Conservation (phyloP, 202 grass and related monocot genomes). For the Elaeis oleifera region DNA sequence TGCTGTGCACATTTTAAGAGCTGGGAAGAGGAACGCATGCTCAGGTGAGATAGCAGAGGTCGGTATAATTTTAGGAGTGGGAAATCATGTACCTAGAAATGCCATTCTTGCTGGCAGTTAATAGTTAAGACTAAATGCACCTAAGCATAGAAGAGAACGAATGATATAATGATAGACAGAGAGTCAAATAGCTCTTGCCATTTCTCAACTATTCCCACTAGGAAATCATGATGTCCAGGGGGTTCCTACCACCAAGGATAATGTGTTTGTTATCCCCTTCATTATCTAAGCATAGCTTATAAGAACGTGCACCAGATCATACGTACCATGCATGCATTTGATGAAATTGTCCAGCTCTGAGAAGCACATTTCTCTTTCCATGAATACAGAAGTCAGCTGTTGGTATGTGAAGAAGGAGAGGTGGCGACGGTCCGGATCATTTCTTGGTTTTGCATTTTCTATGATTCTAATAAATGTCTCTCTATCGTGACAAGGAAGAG, state of each 20-base stretch:
- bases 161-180: too few relatives aligned
- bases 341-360: conserved; percentile 56
- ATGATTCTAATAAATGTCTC: conserved; percentile 55
- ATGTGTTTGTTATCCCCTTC: not conserved
- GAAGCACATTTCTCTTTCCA: conserved; percentile 40
- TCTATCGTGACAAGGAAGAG: conserved; percentile 42
- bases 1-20: too few relatives aligned
- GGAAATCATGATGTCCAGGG: too few relatives aligned
- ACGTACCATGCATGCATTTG: conserved; percentile 85
- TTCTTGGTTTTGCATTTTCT: conserved; percentile 55
- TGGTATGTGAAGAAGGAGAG: conserved; percentile 69
- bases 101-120: too few relatives aligned
- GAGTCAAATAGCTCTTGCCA: too few relatives aligned
- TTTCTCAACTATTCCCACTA: too few relatives aligned
- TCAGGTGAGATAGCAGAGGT: not conserved
- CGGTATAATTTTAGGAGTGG: too few relatives aligned
- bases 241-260: too few relatives aligned
- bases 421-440: conserved; percentile 66
- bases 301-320: not conserved
- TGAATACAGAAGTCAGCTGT: conserved; percentile 32
- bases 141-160: too few relatives aligned
- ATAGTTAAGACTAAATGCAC: too few relatives aligned
- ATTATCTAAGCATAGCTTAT: not conserved
- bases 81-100: too few relatives aligned
- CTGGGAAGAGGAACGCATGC: not conserved